A percentile compares a stretch with the other conserved stretches of the same genome.
These are phyloP conservation scores for Penicillium sclerotigenum DNA, from an alignment of 2,329 filamentous ascomycete species.

Conservation along the genomic window DNA sequence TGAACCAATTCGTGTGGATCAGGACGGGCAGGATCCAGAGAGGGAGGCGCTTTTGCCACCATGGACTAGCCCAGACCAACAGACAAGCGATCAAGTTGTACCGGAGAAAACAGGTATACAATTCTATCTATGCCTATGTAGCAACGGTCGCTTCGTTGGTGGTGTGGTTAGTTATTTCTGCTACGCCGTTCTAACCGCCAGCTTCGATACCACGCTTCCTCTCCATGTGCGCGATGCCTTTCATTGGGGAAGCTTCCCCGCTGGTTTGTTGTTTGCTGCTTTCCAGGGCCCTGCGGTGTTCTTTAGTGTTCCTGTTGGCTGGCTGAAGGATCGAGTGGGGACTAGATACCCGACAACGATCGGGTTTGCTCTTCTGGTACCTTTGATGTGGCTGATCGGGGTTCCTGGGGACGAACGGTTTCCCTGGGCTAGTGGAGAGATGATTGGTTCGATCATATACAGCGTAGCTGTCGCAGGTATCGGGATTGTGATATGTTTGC, in stretches of 20 bases:
- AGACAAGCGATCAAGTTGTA: background rate
- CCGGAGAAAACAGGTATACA: conserved; percentile 3
- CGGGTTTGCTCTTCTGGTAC: conserved; percentile 24
- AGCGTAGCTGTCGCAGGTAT: conserved; percentile 14
- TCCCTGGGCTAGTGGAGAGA: conserved; percentile 21
- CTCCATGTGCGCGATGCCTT: conserved; percentile 55
- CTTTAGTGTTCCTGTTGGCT: conserved; percentile 56
- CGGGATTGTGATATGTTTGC: conserved; percentile 24
- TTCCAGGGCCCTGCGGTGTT: conserved; percentile 59
- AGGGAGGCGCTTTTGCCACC: background rate
- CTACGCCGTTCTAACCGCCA: conserved; percentile 51
- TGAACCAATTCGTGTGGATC: background rate
- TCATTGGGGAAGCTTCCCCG: conserved; percentile 52
- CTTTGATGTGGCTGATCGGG: conserved; percentile 29
- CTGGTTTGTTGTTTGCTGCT: conserved; percentile 56
- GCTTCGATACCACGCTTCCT: conserved; percentile 56
- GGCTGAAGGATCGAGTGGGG: conserved; percentile 34
- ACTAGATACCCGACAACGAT: conserved; percentile 24
- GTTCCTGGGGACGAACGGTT: conserved; percentile 29
- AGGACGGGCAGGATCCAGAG: background rate
- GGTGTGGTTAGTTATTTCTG: conserved; percentile 46
- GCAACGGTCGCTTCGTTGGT: conserved; percentile 42
- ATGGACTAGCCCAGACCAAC: background rate
- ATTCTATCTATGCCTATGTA: conserved; percentile 41
- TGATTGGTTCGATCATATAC: conserved; percentile 24